These are phyloP conservation scores for Nakazawaea ishiwadae DNA, from an alignment of 805 yeast species.

Conservation along the genomic window DNA sequence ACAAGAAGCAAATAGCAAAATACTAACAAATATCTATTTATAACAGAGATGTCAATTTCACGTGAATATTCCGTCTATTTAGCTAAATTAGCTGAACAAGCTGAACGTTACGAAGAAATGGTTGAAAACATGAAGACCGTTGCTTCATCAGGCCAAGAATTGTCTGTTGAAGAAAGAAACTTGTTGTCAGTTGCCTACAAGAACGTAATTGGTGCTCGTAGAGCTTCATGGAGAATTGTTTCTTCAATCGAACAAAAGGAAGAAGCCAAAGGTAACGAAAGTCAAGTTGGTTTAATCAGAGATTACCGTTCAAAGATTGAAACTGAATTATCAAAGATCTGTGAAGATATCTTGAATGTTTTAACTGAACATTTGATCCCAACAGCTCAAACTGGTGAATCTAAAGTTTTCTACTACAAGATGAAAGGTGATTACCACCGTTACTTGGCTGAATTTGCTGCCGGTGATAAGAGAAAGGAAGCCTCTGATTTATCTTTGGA, in stretches of 20 bases:
- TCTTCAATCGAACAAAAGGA: slow-evolving; percentile 98
- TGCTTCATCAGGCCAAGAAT: slow-evolving; percentile 92
- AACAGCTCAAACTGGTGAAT: slow-evolving; percentile 93
- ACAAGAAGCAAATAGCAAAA: no score
- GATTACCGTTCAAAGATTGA: slow-evolving; percentile 95
- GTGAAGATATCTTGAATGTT: slow-evolving; percentile 89
- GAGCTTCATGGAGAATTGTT: slow-evolving; percentile 99
- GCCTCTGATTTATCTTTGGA: slow-evolving; percentile 91
- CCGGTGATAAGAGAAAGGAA: slow-evolving; percentile 84
- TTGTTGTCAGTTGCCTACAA: slow-evolving; percentile 95
- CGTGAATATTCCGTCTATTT: slow-evolving; percentile 98
- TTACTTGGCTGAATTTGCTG: slow-evolving; percentile 95
- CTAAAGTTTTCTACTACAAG: slow-evolving; percentile 96
- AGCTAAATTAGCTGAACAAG: slow-evolving; percentile 98
- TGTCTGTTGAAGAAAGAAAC: slow-evolving; percentile 97
- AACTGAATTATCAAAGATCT: slow-evolving; percentile 84
- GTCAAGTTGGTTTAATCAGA: slow-evolving; percentile 85
- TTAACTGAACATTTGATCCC: slow-evolving; percentile 88
- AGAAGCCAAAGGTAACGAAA: slow-evolving; percentile 91
- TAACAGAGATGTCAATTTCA: slow-evolving; percentile 59
- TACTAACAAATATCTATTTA: not conserved
- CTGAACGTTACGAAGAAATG: slow-evolving; percentile 99
- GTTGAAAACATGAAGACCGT: slow-evolving; percentile 98
- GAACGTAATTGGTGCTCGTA: slow-evolving; percentile 97
- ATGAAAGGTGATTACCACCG: slow-evolving; percentile 99